Evolutionary conservation across 140 eudicot genomes (phyloP).

Genomic region (Bidens hawaiensis): DNA sequence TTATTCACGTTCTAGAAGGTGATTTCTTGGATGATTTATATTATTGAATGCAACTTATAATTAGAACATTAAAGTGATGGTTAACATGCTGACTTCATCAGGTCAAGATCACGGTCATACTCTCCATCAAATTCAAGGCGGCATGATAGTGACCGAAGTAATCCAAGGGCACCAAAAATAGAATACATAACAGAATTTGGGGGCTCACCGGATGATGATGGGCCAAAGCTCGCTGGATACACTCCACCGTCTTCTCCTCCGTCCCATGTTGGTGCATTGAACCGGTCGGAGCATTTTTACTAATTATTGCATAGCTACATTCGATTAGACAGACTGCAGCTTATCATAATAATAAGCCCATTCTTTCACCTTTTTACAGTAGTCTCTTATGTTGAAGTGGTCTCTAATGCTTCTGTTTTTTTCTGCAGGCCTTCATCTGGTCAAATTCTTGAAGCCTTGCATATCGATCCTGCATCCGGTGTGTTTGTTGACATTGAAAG

Average conservation of each 20-base stretch:
- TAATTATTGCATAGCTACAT: slow-evolving; percentile 84
- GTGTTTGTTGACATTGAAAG: slow-evolving; percentile 74
- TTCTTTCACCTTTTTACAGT: slow-evolving; percentile 27
- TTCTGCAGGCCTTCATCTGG: slow-evolving; percentile 86
- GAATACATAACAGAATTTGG: slow-evolving; percentile 97
- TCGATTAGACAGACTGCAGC: slow-evolving; percentile 61
- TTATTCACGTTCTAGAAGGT: slow-evolving; percentile 90
- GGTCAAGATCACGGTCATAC: slow-evolving; percentile 76
- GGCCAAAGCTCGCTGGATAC: slow-evolving; percentile 77
- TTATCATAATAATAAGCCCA: slow-evolving; percentile 42
- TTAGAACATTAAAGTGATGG: background rate
- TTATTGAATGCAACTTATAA: background rate
- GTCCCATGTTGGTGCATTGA: slow-evolving; percentile 62
- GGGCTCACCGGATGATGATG: slow-evolving; percentile 60
- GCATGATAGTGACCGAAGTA: slow-evolving; percentile 60
- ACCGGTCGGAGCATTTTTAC: slow-evolving; percentile 99
- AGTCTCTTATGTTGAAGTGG: slow-evolving; percentile 21
- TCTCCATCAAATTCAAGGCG: slow-evolving; percentile 90
- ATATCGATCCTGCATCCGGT: slow-evolving; percentile 96
- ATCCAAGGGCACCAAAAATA: slow-evolving; percentile 84
- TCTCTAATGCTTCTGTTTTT: slow-evolving; percentile 43
- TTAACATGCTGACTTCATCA: slow-evolving; percentile 21
- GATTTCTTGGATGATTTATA: background rate
- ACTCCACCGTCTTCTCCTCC: slow-evolving; percentile 93
- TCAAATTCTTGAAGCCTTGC: slow-evolving; percentile 94